Conservation (phyloP, 495 filamentous ascomycete species). For the Alectoria sarmentosa region DNA sequence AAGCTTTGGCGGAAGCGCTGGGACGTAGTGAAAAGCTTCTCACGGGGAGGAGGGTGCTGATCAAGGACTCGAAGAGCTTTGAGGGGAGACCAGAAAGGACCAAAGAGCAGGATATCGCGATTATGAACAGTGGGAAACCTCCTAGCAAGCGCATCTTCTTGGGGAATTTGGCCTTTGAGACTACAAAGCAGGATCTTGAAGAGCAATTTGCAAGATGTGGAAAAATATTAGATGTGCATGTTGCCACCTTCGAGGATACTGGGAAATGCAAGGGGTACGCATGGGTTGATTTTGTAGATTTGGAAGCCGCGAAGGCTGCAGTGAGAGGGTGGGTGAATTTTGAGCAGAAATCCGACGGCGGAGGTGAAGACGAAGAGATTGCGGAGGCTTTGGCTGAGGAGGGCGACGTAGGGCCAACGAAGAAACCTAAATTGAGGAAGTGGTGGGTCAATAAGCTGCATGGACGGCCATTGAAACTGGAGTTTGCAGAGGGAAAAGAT, state of each 20-base stretch:
- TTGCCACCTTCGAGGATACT: conserved; percentile 92
- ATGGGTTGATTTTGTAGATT: conserved; percentile 82
- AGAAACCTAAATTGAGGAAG: conserved; percentile 58
- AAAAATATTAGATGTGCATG: conserved; percentile 64
- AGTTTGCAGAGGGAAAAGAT: conserved; percentile 86
- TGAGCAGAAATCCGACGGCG: conserved; percentile 51
- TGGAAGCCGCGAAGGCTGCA: conserved; percentile 66
- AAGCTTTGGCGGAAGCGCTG: conserved; percentile 63
- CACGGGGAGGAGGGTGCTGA: conserved; percentile 68
- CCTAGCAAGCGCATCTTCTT: conserved; percentile 79
- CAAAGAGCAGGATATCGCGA: conserved; percentile 31
- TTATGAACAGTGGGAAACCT: conserved; percentile 43
- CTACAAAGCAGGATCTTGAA: conserved; percentile 69
- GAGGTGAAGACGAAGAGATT: conserved; percentile 49
- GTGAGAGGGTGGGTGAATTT: conserved; percentile 73
- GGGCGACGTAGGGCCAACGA: conserved; percentile 27
- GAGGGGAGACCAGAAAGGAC: conserved; percentile 65
- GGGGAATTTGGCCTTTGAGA: conserved; percentile 82
- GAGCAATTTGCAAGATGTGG: conserved; percentile 80
- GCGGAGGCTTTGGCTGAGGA: conserved; percentile 29
- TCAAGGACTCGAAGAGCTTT: conserved; percentile 85
- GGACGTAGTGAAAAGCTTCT: conserved; percentile 73
- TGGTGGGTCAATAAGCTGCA: conserved; percentile 76
- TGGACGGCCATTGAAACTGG: conserved; percentile 74
- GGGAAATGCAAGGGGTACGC: conserved; percentile 98